Percentiles rank a stretch among this genome's conserved stretches.
Conservation (phyloP, 768 basidiomycete genomes). For the Tylopilus balloui region DNA sequence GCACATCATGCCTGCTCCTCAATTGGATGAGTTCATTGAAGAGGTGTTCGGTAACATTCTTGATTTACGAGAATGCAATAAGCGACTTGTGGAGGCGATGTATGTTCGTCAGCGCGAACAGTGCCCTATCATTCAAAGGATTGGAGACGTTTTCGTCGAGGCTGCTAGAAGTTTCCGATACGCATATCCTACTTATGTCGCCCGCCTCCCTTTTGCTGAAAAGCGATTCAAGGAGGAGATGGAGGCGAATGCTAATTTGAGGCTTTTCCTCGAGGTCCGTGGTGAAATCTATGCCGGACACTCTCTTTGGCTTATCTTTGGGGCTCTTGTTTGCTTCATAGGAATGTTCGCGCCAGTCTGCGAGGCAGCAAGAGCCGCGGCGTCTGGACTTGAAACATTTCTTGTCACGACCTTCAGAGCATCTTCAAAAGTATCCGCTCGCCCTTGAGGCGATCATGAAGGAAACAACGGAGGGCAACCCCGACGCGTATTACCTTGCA, state of each 20-base stretch:
- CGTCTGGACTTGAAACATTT: slow-evolving; percentile 61
- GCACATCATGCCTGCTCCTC: slow-evolving; percentile 53
- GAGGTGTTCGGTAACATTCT: slow-evolving; percentile 88
- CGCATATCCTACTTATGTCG: slow-evolving; percentile 82
- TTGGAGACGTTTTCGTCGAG: slow-evolving; percentile 86
- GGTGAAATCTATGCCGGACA: background rate
- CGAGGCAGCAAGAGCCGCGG: slow-evolving; percentile 50
- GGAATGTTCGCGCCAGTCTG: slow-evolving; percentile 41
- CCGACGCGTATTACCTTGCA: slow-evolving; percentile 77
- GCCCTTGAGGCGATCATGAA: slow-evolving; percentile 81
- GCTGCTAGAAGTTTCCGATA: slow-evolving; percentile 84
- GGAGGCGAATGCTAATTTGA: slow-evolving; percentile 75
- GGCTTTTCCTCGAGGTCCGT: slow-evolving; percentile 78
- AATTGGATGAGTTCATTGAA: slow-evolving; percentile 80
- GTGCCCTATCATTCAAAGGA: slow-evolving; percentile 71
- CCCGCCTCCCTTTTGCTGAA: slow-evolving; percentile 81
- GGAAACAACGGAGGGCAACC: slow-evolving; percentile 76
- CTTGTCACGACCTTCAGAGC: slow-evolving; percentile 57
- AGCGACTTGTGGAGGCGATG: slow-evolving; percentile 78
- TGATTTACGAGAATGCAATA: slow-evolving; percentile 81
- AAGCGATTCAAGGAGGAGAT: slow-evolving; percentile 83
- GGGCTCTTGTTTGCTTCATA: background rate
- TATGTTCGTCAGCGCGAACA: slow-evolving; percentile 83
- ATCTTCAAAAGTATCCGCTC: slow-evolving; percentile 68
- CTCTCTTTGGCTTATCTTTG: background rate